Conservation (phyloP, 2,329 filamentous ascomycete genomes). For the Botryosphaeria dothidea region DNA sequence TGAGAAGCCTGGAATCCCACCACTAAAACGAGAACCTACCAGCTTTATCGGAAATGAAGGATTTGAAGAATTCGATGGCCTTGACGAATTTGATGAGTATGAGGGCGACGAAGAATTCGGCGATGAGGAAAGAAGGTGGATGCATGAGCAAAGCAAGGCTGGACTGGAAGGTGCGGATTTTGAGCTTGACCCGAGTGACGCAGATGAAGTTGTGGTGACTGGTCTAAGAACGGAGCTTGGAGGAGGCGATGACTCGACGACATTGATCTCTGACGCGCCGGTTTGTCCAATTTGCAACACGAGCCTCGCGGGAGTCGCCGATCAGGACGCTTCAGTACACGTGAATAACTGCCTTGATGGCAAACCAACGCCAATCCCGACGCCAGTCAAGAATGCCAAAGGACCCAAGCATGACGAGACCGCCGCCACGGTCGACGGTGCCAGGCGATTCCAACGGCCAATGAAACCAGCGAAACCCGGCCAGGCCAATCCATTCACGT, state of each 20-base stretch:
- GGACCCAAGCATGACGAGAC: conserved; percentile 15
- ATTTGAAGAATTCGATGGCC: conserved; percentile 51
- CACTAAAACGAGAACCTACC: conserved; percentile 51
- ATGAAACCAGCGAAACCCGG: conserved; percentile 70
- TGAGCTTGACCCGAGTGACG: conserved; percentile 52
- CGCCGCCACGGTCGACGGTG: conserved; percentile 20
- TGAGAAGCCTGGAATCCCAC: conserved; percentile 20
- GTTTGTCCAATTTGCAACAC: conserved; percentile 77
- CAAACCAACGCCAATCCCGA: conserved; percentile 62
- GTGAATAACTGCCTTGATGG: conserved; percentile 94
- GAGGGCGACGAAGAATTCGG: conserved; percentile 58
- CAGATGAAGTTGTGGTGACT: conserved; percentile 48
- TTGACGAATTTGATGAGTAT: conserved; percentile 57
- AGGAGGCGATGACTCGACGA: conserved; percentile 9
- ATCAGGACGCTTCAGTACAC: conserved; percentile 74
- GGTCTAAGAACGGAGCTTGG: conserved; percentile 22
- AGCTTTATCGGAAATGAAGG: conserved; percentile 43
- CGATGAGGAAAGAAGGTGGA: conserved; percentile 60
- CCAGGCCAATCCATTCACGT: conserved; percentile 74
- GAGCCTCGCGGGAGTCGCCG: conserved; percentile 56
- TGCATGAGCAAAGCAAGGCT: conserved; percentile 67
- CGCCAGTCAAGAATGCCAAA: conserved; percentile 22
- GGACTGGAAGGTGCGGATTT: conserved; percentile 53
- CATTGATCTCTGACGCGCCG: conserved; percentile 28
- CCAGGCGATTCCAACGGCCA: conserved; percentile 66